Evolutionary conservation across 192 early-diverging fungal genomes (phyloP).

Genomic region (Physocladia obscura): DNA sequence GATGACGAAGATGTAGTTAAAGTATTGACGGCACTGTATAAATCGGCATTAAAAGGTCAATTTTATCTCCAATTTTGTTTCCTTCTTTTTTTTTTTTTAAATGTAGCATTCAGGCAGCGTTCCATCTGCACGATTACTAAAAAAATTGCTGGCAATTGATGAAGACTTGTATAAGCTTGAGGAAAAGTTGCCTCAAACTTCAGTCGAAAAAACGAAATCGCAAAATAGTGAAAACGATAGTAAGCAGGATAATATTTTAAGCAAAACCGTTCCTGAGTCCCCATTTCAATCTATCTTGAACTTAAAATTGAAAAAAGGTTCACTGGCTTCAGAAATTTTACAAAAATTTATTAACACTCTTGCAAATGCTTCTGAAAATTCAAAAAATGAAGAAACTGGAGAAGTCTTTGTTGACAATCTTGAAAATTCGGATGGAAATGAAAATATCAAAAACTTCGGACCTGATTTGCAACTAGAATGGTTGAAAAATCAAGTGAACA

Average conservation of each 20-base stretch:
- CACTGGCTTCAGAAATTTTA: not conserved
- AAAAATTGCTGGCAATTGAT: constrained; percentile 6
- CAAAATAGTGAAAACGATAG: too few relatives aligned
- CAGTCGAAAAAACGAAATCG: not conserved
- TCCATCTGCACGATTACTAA: constrained; percentile 4
- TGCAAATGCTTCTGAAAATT: not conserved
- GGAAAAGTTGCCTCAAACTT: not conserved
- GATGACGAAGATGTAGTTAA: not conserved
- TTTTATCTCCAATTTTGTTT: not conserved
- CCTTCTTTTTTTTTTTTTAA: not conserved
- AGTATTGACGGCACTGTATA: constrained; percentile 1
- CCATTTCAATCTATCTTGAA: too few relatives aligned
- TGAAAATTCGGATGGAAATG: not conserved
- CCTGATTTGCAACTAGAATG: too few relatives aligned
- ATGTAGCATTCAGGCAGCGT: not conserved
- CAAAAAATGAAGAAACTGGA: not conserved
- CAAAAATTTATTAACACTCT: not conserved
- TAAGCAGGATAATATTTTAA: not conserved
- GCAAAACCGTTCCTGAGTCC: not conserved
- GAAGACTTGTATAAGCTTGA: not conserved
- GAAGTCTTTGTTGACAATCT: not conserved
- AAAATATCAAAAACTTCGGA: too few relatives aligned
- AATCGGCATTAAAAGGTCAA: constrained; percentile 15
- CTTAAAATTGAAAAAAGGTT: not conserved
- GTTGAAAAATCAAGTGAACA: too few relatives aligned